These are phyloP conservation scores for Barnettozyma pratensis DNA, from an alignment of 805 yeast genomes.

Conservation along the genomic window DNA sequence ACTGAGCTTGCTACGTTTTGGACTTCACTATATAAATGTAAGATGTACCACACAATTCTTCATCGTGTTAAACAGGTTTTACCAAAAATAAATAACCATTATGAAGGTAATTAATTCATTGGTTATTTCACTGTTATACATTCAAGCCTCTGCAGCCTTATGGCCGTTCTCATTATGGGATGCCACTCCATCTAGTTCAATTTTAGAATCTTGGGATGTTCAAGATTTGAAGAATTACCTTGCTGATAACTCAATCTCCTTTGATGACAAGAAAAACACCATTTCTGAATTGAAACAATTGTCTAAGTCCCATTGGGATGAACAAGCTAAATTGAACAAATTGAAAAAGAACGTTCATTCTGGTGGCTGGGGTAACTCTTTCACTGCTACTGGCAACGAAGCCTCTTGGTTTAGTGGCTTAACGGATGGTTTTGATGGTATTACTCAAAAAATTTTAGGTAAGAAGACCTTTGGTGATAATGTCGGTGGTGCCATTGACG, in stretches of 20 bases:
- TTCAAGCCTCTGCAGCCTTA: neutral
- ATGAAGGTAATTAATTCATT: neutral
- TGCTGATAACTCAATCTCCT: slow-evolving; percentile 26
- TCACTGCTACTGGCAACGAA: neutral
- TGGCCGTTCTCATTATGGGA: neutral
- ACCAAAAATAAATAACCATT: neutral
- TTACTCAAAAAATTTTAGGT: slow-evolving; percentile 5
- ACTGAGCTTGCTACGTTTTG: neutral
- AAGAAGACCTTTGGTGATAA: slow-evolving; percentile 4
- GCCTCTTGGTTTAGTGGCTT: slow-evolving; percentile 1
- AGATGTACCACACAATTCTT: neutral
- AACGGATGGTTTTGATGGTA: neutral
- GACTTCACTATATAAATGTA: neutral
- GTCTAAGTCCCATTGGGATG: slow-evolving; percentile 26
- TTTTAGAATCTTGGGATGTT: slow-evolving; percentile 27
- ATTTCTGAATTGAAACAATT: slow-evolving; percentile 24
- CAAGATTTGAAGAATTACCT: slow-evolving; percentile 31
- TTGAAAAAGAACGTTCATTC: neutral
- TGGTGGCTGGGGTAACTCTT: neutral
- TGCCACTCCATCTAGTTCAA: slow-evolving; percentile 3
- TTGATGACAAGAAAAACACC: slow-evolving; percentile 20
- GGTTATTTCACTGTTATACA: neutral
- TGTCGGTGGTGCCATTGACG: neutral
- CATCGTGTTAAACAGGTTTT: too few relatives aligned
- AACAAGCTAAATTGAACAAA: slow-evolving; percentile 1